Evolutionary conservation across 164 flowering plant genomes (phyloP).

Genomic region (Vitis labrusca): DNA sequence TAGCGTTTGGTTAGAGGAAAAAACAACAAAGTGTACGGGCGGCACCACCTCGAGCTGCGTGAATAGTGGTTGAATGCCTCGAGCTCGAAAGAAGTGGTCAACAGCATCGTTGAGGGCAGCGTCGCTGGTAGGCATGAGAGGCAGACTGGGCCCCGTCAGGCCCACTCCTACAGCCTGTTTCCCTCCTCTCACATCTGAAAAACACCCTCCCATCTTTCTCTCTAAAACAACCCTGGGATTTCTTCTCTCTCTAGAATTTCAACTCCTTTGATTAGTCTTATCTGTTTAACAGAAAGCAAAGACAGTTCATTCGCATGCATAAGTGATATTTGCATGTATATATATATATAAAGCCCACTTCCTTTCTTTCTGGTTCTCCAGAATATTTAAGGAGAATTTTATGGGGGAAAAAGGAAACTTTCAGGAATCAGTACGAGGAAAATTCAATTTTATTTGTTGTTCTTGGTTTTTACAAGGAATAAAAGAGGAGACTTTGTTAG

Average conservation of each 20-base stretch:
- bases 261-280: conserved; percentile 1
- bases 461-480: too few relatives aligned
- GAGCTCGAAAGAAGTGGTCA: conserved; percentile 46
- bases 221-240: conserved; percentile 1
- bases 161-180: conserved; percentile 43
- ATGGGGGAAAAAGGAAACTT: too few relatives aligned
- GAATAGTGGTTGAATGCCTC: conserved; percentile 37
- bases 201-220: conserved; percentile 47
- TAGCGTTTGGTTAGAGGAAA: too few relatives aligned
- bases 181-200: conserved; percentile 50
- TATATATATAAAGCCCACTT: too few relatives aligned
- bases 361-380: too few relatives aligned
- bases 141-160: conserved; percentile 1
- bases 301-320: too few relatives aligned
- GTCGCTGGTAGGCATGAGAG: neutral
- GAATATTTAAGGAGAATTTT: too few relatives aligned
- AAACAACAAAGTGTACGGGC: too few relatives aligned
- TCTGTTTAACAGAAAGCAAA: neutral
- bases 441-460: too few relatives aligned
- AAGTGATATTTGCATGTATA: too few relatives aligned
- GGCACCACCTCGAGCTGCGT: conserved; percentile 45
- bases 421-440: too few relatives aligned
- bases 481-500: too few relatives aligned
- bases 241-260: conserved; percentile 13
- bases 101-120: conserved; percentile 51